These are phyloP conservation scores for Xylaria nigripes DNA, from an alignment of 495 filamentous ascomycete species.

Conservation along the genomic window DNA sequence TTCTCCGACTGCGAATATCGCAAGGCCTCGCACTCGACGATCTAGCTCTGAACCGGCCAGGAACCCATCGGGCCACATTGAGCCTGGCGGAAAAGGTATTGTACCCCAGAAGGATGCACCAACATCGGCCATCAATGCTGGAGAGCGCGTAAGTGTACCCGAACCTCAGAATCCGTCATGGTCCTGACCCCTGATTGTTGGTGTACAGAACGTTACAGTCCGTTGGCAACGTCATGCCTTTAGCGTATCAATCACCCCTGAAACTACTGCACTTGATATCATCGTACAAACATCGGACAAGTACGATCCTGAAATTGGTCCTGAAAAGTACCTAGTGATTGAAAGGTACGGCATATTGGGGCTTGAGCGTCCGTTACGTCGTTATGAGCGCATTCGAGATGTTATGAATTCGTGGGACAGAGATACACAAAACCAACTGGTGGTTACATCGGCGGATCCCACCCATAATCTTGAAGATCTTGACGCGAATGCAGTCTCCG, in stretches of 20 bases:
- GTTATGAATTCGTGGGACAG: slow-evolving; percentile 87
- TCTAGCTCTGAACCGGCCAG: slow-evolving; percentile 12
- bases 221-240: slow-evolving; percentile 55
- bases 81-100: slow-evolving; percentile 31
- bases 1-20: slow-evolving; percentile 5
- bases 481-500: slow-evolving; percentile 45
- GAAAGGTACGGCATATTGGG: slow-evolving; percentile 69
- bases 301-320: slow-evolving; percentile 45
- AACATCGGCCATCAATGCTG: slow-evolving; percentile 74
- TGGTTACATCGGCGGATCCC: slow-evolving; percentile 38
- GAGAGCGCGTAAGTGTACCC: slow-evolving; percentile 51
- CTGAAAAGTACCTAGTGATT: slow-evolving; percentile 54
- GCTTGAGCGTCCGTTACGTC: slow-evolving; percentile 75
- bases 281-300: slow-evolving; percentile 49
- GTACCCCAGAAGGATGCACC: slow-evolving; percentile 71
- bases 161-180: background rate
- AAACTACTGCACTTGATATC: slow-evolving; percentile 68
- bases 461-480: slow-evolving; percentile 33
- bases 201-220: slow-evolving; percentile 53
- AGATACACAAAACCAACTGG: slow-evolving; percentile 62
- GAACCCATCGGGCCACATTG: slow-evolving; percentile 19
- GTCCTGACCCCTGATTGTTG: slow-evolving; percentile 9
- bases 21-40: slow-evolving; percentile 1
- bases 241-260: slow-evolving; percentile 57
- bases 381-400: slow-evolving; percentile 80